Percentiles rank a stretch among this genome's conserved stretches.
These are phyloP conservation scores for Iberis pinnata DNA, from an alignment of 345 rosid genomes.

Conservation along the genomic window DNA sequence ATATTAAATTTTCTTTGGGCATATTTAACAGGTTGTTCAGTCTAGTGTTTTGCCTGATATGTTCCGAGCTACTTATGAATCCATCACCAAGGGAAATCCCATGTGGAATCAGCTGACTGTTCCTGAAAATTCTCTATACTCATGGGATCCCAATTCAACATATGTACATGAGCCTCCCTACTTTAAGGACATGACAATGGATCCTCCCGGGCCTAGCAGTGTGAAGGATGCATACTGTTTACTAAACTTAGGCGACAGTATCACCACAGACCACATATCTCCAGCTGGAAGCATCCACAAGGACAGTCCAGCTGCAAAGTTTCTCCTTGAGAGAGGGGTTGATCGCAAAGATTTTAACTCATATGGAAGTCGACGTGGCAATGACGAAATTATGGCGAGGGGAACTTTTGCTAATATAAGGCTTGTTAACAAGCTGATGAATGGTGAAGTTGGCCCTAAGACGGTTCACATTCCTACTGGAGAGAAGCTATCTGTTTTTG, in stretches of 20 bases:
- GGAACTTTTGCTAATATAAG: conserved; percentile 84
- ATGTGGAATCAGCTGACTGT: conserved; percentile 87
- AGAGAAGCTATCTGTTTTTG: conserved; percentile 74
- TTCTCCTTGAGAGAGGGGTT: conserved; percentile 76
- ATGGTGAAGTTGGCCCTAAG: conserved; percentile 89
- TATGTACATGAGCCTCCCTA: conserved; percentile 98
- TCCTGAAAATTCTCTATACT: conserved; percentile 40
- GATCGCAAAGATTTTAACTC: conserved; percentile 79
- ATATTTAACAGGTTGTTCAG: conserved; percentile 68
- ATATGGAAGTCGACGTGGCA: conserved; percentile 86
- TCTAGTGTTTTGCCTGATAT: conserved; percentile 87
- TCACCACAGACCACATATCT: conserved; percentile 97
- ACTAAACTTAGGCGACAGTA: conserved; percentile 91
- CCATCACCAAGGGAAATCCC: conserved; percentile 91
- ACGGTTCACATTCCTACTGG: conserved; percentile 73
- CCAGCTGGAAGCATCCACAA: conserved; percentile 98
- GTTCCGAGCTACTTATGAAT: conserved; percentile 85
- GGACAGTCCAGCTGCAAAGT: conserved; percentile 94
- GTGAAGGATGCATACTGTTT: conserved; percentile 95
- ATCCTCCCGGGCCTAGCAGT: conserved; percentile 82
- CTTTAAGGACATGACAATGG: conserved; percentile 86
- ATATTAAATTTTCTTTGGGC: neutral
- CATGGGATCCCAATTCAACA: conserved; percentile 88
- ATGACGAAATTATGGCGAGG: conserved; percentile 83
- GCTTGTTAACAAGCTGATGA: conserved; percentile 63